phyloP scores from a whole-genome alignment of 2,329 filamentous ascomycete genomes.

The Ceratocystis papillata region DNA sequence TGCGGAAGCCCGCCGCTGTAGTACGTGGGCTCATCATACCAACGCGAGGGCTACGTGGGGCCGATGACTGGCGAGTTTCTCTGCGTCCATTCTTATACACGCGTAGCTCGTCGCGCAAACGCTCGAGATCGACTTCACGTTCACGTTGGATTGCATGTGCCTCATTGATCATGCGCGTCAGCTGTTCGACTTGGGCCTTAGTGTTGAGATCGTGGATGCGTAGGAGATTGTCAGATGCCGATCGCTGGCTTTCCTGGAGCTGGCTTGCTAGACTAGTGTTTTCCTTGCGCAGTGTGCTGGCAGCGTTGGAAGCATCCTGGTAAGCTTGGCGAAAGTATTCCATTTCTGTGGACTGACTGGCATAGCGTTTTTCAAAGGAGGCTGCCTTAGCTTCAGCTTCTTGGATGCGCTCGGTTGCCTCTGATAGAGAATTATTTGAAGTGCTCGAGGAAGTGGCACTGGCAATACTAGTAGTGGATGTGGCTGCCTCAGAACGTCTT shows the following conservation, averaged over 20 bases:
- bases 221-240: conserved; percentile 38
- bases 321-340: conserved; percentile 50
- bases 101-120: conserved; percentile 40
- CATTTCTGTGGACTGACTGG: conserved; percentile 36
- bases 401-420: conserved; percentile 17
- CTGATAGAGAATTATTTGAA: neutral
- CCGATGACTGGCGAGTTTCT: conserved; percentile 46
- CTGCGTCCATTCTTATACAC: conserved; percentile 40
- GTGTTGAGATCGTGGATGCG: conserved; percentile 40
- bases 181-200: conserved; percentile 31
- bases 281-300: conserved; percentile 37
- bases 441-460: neutral
- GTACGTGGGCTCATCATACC: conserved; percentile 43
- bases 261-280: conserved; percentile 38
- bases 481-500: conserved; percentile 31
- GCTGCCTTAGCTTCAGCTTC: conserved; percentile 16
- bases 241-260: conserved; percentile 35
- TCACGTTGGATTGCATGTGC: conserved; percentile 38
- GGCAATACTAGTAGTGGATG: neutral
- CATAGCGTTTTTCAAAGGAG: conserved; percentile 32
- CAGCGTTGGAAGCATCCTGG: conserved; percentile 44
- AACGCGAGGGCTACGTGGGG: conserved; percentile 47
- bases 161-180: conserved; percentile 35
- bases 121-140: conserved; percentile 42
- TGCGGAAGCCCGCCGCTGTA: conserved; percentile 18